A percentile compares a stretch with the other conserved stretches of the same genome.
Conservation (phyloP, 495 filamentous ascomycete species). For the Sphaerosporella brunnea region DNA sequence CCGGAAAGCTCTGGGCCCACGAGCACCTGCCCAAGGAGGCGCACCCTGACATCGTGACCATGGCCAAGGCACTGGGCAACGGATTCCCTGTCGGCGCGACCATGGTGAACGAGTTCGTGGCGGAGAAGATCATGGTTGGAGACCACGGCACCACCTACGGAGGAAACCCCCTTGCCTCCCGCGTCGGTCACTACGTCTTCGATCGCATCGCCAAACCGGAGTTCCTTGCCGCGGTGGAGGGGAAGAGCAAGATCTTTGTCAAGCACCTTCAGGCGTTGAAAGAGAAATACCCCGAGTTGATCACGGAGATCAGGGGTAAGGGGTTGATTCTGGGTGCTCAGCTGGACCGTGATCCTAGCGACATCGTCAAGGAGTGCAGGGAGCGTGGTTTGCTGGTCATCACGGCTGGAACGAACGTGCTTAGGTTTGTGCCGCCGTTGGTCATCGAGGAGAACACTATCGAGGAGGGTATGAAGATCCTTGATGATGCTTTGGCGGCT, state of each 20-base stretch:
- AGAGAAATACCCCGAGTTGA: conserved; percentile 48
- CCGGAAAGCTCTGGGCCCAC: conserved; percentile 83
- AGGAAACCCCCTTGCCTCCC: conserved; percentile 75
- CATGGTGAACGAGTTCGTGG: conserved; percentile 60
- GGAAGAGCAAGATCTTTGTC: conserved; percentile 47
- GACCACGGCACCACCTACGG: conserved; percentile 97
- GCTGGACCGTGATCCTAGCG: conserved; percentile 47
- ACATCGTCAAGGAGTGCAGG: conserved; percentile 63
- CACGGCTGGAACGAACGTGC: conserved; percentile 72
- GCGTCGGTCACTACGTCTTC: conserved; percentile 70
- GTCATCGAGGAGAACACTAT: conserved; percentile 63
- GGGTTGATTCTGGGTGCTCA: conserved; percentile 79
- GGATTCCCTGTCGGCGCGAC: conserved; percentile 89
- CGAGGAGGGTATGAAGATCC: conserved; percentile 49
- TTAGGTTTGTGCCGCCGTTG: conserved; percentile 72
- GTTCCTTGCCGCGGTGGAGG: conserved; percentile 45
- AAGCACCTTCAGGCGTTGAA: conserved; percentile 44
- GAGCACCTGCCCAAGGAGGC: conserved; percentile 48
- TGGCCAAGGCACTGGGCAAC: conserved; percentile 89
- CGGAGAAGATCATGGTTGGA: conserved; percentile 67
- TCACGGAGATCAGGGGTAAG: conserved; percentile 61
- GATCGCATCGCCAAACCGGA: conserved; percentile 46
- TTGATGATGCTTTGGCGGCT: conserved; percentile 57
- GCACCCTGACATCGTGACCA: conserved; percentile 86
- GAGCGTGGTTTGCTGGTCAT: conserved; percentile 82